phyloP scores from a whole-genome alignment of 2,329 filamentous ascomycete species.

The Xylaria sp. region DNA sequence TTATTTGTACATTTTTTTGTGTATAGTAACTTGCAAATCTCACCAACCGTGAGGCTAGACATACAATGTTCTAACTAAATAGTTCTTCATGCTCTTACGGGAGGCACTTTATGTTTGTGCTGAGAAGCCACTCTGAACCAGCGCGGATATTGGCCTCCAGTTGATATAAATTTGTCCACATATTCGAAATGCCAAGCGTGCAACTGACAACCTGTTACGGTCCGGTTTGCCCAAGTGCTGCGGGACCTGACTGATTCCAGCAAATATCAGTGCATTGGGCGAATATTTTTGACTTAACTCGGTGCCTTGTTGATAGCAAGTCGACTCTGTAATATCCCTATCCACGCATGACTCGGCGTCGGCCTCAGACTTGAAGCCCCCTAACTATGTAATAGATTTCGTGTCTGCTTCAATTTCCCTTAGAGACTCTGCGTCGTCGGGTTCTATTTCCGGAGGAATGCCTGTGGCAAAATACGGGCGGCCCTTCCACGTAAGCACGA shows the following conservation, averaged over 20 bases:
- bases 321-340: not conserved
- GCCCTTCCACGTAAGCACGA: constrained; percentile 66
- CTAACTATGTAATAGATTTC: not conserved
- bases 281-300: not conserved
- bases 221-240: not conserved
- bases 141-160: too few species aligned
- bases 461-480: constrained; percentile 42
- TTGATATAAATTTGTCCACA: not conserved
- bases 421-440: not conserved
- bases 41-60: not conserved
- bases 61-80: not conserved
- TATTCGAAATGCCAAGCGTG: not conserved
- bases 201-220: not conserved
- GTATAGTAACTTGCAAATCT: not conserved
- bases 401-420: not conserved
- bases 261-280: not conserved
- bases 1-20: not conserved
- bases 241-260: not conserved
- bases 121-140: not conserved
- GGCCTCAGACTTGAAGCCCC: not conserved
- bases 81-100: not conserved
- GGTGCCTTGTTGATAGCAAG: not conserved
- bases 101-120: too few species aligned
- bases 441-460: not conserved
- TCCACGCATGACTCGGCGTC: not conserved